Conservation (phyloP, 306 rosid genomes). For the Lathyrus tuberosus region DNA sequence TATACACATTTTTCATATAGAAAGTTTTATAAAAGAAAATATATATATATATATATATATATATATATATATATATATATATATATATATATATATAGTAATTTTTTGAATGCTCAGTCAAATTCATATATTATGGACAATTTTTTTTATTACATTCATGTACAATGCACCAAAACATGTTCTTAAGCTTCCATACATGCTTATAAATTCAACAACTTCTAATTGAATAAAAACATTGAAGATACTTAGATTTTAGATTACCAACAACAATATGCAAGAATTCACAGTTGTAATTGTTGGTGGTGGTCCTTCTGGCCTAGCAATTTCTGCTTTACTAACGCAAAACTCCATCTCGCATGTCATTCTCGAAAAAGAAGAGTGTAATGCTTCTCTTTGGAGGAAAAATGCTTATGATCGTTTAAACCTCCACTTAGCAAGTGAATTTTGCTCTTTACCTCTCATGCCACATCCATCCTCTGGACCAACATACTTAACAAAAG, state of each 20-base stretch:
- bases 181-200: neutral
- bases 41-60: too few species aligned
- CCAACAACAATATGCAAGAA: constrained; percentile 28
- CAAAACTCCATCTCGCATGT: too few species aligned
- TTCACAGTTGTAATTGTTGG: constrained; percentile 19
- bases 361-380: too few species aligned
- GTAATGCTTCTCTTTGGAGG: too few species aligned
- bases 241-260: neutral
- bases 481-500: constrained; percentile 11
- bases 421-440: constrained; percentile 50
- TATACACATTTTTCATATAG: too few species aligned
- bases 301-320: too few species aligned
- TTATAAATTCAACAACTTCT: neutral
- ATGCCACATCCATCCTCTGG: constrained; percentile 33
- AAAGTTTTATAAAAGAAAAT: neutral
- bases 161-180: neutral
- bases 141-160: neutral
- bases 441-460: constrained; percentile 45
- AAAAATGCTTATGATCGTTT: too few species aligned
- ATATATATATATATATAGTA: neutral
- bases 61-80: too few species aligned
- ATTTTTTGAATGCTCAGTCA: neutral
- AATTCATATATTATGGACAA: too few species aligned
- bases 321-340: too few species aligned
- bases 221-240: neutral